phyloP scores from a whole-genome alignment of 768 basidiomycete species.

The Leccinum imitatum region DNA sequence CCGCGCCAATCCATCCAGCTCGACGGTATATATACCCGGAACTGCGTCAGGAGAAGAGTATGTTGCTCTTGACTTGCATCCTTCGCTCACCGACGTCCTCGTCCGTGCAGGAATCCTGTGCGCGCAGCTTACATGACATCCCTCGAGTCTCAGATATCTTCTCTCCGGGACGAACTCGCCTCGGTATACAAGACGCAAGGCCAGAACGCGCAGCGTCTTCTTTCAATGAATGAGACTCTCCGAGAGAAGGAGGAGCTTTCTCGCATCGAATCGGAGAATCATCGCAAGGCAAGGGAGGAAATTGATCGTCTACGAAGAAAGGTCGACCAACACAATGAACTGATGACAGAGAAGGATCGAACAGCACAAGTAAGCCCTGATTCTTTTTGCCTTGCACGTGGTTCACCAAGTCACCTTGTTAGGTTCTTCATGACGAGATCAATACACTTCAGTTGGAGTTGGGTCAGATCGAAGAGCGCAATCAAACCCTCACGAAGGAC shows the following conservation, averaged over 20 bases:
- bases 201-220: conserved; percentile 89
- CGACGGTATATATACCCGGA: conserved; percentile 59
- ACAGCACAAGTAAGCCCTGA: conserved; percentile 72
- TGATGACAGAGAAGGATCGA: conserved; percentile 86
- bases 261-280: conserved; percentile 75
- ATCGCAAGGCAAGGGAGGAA: conserved; percentile 77
- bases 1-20: conserved; percentile 57
- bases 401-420: conserved; percentile 11
- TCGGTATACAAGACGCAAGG: conserved; percentile 96
- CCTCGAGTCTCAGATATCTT: conserved; percentile 91
- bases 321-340: conserved; percentile 79
- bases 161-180: conserved; percentile 87
- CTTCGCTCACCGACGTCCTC: conserved; percentile 1
- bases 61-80: conserved; percentile 23
- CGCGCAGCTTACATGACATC: conserved; percentile 87
- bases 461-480: conserved; percentile 84
- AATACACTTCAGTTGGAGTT: conserved; percentile 89
- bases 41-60: conserved; percentile 67
- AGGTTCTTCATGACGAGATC: conserved; percentile 96
- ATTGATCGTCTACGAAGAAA: conserved; percentile 66
- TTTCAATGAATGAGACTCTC: conserved; percentile 93
- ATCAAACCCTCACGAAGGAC: conserved; percentile 83
- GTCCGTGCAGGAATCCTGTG: conserved; percentile 66
- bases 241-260: conserved; percentile 90
- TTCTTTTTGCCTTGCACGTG: background rate